Base-by-base conservation (phyloP, 2,329 filamentous ascomycete species). In the Corinectria fuckeliana region DNA sequence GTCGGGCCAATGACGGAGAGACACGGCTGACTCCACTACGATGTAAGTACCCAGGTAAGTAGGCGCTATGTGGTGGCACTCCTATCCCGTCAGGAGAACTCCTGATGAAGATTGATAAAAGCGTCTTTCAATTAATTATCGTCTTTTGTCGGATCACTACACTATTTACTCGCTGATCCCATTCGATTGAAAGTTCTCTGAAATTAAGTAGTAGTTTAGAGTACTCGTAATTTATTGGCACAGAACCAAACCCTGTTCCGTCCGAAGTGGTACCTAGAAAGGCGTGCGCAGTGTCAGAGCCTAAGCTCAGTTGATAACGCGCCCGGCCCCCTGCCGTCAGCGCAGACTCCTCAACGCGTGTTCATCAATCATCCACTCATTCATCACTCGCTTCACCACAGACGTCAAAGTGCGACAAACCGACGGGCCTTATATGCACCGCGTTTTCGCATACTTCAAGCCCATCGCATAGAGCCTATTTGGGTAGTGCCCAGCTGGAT, bases 311-410 rank as follows among this genome's bases (percentile, higher is more conserved):
- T 56, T 58, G 47, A 50, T 62, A 62, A 62, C 55, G 59, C 59
- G 59, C 55, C 47, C n/a, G n/a, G n/a, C 59, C 49, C 56, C 55
- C 50, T 53, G 49, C 32, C 38, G 30, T 49, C 56, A 39, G 58
- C 53, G 58, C 58, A 61, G 54, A 62, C 59, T 61, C 59, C 59
- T 62, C 59, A 62, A 62, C 59, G 59, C 59, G 59, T 61, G 53
- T 50, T 39, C 50, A 50, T 54, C 45, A 50, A 47, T 58, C 54
- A 58, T 49, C 25, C 42, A 59, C 56, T 64, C 59, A 67, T 53
- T 48, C 28, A 38, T 52, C 56, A 62, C 54, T 66, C 50, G 60
- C 53, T 59, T 58, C 62, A 61, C 53, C 44, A 63, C 44, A 50
- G 55, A 26, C 54, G 53, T 50, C 53, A 57, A n/a, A 62, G 56